Evolutionary conservation across 2,329 filamentous ascomycete species (phyloP), one percentile per base, ranked within the genome.

Genomic region (Fusarium oxysporum): DNA sequence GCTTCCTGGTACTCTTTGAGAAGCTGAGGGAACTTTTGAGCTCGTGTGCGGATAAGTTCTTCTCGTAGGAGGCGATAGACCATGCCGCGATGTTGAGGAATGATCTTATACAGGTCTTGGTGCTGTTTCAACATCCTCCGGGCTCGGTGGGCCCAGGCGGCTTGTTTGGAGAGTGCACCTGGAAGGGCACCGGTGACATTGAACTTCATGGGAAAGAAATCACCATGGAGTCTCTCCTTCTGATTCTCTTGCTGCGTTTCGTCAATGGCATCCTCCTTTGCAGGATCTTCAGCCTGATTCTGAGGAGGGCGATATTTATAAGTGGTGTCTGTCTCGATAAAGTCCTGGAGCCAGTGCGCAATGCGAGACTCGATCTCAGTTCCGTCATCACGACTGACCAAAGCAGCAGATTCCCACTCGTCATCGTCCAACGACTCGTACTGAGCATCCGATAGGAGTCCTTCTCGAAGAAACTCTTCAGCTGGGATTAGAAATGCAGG

Each of bases 31-130:
- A 95, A 85, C 2, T 82, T 77, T 0, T 78, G 63, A 3, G 82
- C 76, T 4, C 91, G 80, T 2, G 80, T 77, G 3, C 81, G 80
- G 60, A 93, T 87, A 3, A 90, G 80, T 57, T 84, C 79, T 3
- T 85, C 81, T 72, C 91, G 89, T 62, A 96, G 86, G 62, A 88
- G 83, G 47, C 89, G 87, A 80, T 95, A 97, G 0, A 96, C 84
- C 1, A 86, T 83, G 1, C 91, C 91, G 10, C 94, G 89, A 23
- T 86, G 80, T 6, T 82, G 79, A 1, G 81, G 74, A 0, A 86
- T 85, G 16, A 96, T 88, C 0, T 86, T 83, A 81, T 89, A 93
- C 21, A 96, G 80, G 72, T 95, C 86, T 1, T 84, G 55, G 28
- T 74, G 33, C 5, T 30, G 56, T 1, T 21, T 21, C 17, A 80